Conservation (phyloP, 306 rosid species). For the Vachellia pachyceras region DNA sequence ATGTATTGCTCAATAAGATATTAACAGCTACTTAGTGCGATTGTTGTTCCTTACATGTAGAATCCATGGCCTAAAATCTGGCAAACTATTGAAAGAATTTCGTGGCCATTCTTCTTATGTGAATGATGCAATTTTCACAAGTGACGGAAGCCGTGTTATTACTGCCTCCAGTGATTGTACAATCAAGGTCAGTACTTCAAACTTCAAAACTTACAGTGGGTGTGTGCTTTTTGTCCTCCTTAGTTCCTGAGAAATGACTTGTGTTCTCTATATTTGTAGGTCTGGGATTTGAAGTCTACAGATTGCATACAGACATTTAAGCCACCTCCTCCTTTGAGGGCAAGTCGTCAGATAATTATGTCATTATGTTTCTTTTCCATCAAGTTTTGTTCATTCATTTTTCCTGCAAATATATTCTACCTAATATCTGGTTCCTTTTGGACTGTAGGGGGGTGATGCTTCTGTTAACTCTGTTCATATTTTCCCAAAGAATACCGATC, state of each 20-base stretch:
- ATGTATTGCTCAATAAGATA: constrained; percentile 6
- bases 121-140: constrained; percentile 89
- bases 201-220: constrained; percentile 8
- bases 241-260: constrained; percentile 18
- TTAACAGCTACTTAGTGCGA: constrained; percentile 30
- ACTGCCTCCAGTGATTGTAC: constrained; percentile 99
- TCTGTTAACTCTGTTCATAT: constrained; percentile 96
- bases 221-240: constrained; percentile 4
- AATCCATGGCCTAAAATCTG: constrained; percentile 95
- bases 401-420: constrained; percentile 12
- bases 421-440: constrained; percentile 48
- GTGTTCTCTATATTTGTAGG: constrained; percentile 53
- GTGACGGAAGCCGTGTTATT: constrained; percentile 84
- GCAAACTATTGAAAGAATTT: constrained; percentile 92
- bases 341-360: constrained; percentile 15
- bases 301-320: constrained; percentile 95
- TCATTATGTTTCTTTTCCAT: constrained; percentile 18
- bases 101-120: constrained; percentile 96
- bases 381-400: constrained; percentile 21
- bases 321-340: constrained; percentile 99
- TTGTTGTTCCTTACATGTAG: constrained; percentile 46
- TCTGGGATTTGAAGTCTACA: constrained; percentile 89
- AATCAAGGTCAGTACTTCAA: constrained; percentile 65
- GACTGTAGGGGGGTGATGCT: constrained; percentile 91
- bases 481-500: constrained; percentile 87